Evolutionary conservation across 176 grass and related monocot species (phyloP), one percentile per base, ranked within the genome.

Genomic region (Calamus simplicifolius): DNA sequence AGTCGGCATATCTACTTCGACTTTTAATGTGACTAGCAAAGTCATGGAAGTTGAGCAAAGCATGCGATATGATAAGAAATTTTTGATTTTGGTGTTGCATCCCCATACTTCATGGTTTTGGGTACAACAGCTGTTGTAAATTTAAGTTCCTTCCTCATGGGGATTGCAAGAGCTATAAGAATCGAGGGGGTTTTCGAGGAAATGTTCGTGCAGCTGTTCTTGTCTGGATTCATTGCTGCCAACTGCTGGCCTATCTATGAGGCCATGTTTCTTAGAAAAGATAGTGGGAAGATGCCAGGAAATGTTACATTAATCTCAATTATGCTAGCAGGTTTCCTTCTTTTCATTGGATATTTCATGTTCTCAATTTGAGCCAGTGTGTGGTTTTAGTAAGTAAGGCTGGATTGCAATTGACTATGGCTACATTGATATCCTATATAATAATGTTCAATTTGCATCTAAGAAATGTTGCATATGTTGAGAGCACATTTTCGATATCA

Each of bases 211-310:
- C 73, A 82, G 61, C 51, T 67, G 60, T 76, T 76, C 69, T 66
- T 82, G 28, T 63, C 73, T 5, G 79, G 25, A 25, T 82, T 76
- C 17, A 55, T 63, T 0, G 50, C 55, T 19, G 67, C n/a, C 30
- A 82, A 72, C 64, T 72, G 73, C 51, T 71, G 48, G 79, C 79
- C 79, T 4, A 29, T 82, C 62, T 82, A 76, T 43, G 54, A 54
- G 29, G 79, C 79, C 16, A 72, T 82, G 67, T 82, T 82, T 68
- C 6, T n/a, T 4, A 70, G 79, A 21, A 43, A 17, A 6, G 79
- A 82, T 38, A 61, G 48, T 51, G 79, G 79, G 4, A 82, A 52
- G 67, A 72, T 82, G 67, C 79, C 79, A 8, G 29, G 43, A 12
- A 82, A 14, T n/a, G 55, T 72, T 2, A 62, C 59, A 0, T 4